Evolutionary conservation across 371 early-diverging fungal genomes (phyloP), one percentile per base, ranked within the genome.

Genomic region (Mucor plumbeus): DNA sequence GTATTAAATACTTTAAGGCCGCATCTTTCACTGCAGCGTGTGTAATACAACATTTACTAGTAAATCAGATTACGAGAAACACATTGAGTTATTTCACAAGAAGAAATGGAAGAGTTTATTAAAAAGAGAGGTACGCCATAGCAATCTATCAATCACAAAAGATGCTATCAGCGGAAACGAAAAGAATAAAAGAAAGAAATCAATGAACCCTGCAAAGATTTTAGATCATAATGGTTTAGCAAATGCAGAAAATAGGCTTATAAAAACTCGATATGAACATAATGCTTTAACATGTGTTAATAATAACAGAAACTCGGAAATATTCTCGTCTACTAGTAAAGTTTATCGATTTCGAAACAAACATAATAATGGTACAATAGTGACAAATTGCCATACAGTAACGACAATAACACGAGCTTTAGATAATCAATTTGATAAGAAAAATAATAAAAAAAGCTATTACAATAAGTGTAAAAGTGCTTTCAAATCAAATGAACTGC

Each of bases 1-100:
- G 19, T 2, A 1, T 19, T 48, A 1, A 8, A 5, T 9, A 21
- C 21, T 9, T 50, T 11, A 8, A 50, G 50, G 26, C 11, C 50
- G 50, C 26, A 50, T 21, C 55, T 55, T 55, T 55, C 55, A 55
- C 8, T 55, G 55, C 21, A 31, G 55, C n/a, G 55, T 55, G n/a
- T 55, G 55, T 55, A 35, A 55, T 55, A 55, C 55, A n/a, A 35
- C 35, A 5, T 14, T 34, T 4, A 35, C 4, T 13, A 55, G 35
- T n/a, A 31, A 34, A 34, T 35, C 35, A 55, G 55, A 55, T 35
- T 55, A 55, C 6, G 35, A 34, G 7, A 8, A 35, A 1, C 55
- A 55, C n/a, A 34, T 55, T 7, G 14, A 7, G 5, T 11, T 7
- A 3, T 0, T 15, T 7, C 55, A 55, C 11, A 55, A 34, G 33